These are phyloP conservation scores for Pseudocercospora fuligena DNA, from an alignment of 2,329 filamentous ascomycete genomes.

Conservation along the genomic window DNA sequence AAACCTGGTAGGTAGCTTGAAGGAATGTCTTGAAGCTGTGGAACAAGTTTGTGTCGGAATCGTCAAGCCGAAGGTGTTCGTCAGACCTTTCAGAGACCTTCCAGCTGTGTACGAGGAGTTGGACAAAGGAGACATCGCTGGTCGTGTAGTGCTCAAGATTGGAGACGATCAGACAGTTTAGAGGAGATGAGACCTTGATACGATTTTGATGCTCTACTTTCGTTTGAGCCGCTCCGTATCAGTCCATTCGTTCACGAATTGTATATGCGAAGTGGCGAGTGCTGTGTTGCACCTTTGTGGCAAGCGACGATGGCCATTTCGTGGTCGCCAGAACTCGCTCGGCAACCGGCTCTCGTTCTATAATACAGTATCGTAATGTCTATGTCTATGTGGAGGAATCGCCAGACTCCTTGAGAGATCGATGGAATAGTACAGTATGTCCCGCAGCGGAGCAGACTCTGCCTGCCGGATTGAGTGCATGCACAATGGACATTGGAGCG, in stretches of 20 bases:
- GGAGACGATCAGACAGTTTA: constrained; percentile 33
- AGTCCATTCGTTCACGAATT: no score
- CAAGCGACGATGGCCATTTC: no score
- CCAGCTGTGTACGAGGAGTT: constrained; percentile 51
- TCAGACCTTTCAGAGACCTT: constrained; percentile 50
- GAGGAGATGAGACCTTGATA: background rate
- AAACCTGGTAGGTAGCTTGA: constrained; percentile 51
- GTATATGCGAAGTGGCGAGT: background rate
- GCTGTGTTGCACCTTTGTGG: no score
- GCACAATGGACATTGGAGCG: background rate
- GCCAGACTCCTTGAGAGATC: background rate
- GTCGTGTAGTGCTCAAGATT: constrained; percentile 50
- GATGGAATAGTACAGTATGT: background rate
- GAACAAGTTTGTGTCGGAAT: constrained; percentile 49
- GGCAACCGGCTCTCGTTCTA: background rate
- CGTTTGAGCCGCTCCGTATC: background rate
- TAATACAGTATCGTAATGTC: background rate
- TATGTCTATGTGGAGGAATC: background rate
- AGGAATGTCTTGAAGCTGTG: constrained; percentile 54
- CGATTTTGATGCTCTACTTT: background rate
- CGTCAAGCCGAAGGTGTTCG: constrained; percentile 49
- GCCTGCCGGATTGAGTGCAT: background rate
- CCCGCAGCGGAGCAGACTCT: background rate
- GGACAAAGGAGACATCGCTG: constrained; percentile 51
- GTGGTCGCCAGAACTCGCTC: background rate